phyloP scores from a whole-genome alignment of 768 basidiomycete species.

The Rhodotorula kratochvilovae region DNA sequence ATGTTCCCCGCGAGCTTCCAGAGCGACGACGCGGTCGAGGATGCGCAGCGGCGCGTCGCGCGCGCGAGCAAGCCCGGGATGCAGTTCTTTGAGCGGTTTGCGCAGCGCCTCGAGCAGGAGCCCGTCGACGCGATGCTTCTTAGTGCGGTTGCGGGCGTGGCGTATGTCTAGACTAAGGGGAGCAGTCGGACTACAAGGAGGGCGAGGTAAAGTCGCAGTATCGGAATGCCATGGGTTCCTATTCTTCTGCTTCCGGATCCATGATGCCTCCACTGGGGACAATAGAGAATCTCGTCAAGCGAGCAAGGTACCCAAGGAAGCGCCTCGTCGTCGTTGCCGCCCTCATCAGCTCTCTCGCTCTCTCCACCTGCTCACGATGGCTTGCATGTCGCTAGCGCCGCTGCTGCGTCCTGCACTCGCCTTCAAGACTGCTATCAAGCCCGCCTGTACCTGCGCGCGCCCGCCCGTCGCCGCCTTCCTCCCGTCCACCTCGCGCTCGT shows the following conservation, averaged over 20 bases:
- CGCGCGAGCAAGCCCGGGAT: conserved; percentile 56
- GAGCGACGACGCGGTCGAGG: conserved; percentile 37
- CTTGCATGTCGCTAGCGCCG: background rate
- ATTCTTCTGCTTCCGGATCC: too few relatives aligned
- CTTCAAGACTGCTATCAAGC: too few relatives aligned
- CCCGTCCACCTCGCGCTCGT: background rate
- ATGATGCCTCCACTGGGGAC: too few relatives aligned
- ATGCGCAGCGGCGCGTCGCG: conserved; percentile 53
- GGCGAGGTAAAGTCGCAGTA: too few relatives aligned
- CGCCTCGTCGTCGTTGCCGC: too few relatives aligned
- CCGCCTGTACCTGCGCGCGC: background rate
- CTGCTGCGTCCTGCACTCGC: background rate
- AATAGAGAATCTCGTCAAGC: too few relatives aligned
- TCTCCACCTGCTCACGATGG: background rate
- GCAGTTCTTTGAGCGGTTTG: conserved; percentile 67
- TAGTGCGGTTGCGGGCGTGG: conserved; percentile 24
- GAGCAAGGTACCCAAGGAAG: too few relatives aligned
- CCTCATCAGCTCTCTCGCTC: too few relatives aligned
- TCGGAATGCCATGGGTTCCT: too few relatives aligned
- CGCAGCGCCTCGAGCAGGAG: conserved; percentile 64
- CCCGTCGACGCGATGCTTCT: conserved; percentile 54
- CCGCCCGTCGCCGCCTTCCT: background rate
- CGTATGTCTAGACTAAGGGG: conserved; percentile 12
- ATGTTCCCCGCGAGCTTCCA: conserved; percentile 75
- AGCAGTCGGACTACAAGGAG: background rate